Conservation (phyloP, 345 rosid species). For the Carallia pectinifolia region DNA sequence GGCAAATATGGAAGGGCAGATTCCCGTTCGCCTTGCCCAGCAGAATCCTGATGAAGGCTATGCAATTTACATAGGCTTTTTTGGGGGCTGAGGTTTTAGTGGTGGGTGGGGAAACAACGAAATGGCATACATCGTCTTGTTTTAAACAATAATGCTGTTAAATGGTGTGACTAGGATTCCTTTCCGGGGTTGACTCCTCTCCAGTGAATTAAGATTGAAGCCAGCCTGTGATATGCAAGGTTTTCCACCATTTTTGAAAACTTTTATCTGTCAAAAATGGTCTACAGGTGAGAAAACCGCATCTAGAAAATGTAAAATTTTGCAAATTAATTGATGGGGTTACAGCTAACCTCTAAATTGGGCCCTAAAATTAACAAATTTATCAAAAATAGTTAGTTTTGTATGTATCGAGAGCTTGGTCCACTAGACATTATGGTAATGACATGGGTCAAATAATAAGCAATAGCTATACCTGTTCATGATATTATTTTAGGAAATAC, state of each 20-base stretch:
- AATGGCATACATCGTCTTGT: background rate
- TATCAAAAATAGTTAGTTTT: too few relatives aligned
- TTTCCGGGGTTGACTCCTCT: conserved; percentile 7
- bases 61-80: too few relatives aligned
- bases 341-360: too few relatives aligned
- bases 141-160: background rate
- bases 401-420: too few relatives aligned
- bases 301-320: too few relatives aligned
- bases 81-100: too few relatives aligned
- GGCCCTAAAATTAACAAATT: too few relatives aligned
- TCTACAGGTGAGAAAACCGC: background rate
- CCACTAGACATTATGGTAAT: too few relatives aligned
- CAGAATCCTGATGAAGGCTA: background rate
- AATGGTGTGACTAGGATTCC: background rate
- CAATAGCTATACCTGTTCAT: background rate
- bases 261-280: background rate
- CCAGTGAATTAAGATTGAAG: conserved; percentile 5
- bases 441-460: too few relatives aligned
- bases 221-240: conserved; percentile 2
- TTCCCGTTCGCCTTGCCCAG: background rate
- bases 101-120: background rate
- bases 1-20: background rate
- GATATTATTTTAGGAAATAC: background rate
- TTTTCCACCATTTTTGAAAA: background rate
- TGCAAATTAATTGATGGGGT: too few relatives aligned